Conservation (phyloP, 1,284 basidiomycete species). For the Boletus hoseneyae region DNA sequence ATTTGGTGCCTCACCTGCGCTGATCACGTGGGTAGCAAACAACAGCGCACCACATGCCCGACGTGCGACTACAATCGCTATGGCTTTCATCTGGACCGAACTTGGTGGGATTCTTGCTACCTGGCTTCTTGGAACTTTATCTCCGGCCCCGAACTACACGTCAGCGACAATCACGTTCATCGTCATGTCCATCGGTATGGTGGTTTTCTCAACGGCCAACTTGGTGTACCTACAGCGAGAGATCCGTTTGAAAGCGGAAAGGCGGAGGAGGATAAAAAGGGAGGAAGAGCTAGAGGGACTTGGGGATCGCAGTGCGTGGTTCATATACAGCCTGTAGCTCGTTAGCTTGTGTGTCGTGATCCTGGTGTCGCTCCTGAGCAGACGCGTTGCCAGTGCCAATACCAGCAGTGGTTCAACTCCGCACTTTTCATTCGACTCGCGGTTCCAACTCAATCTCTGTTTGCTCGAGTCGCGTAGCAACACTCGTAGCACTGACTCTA, state of each 20-base stretch:
- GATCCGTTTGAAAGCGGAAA: conserved; percentile 22
- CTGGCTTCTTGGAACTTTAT: conserved; percentile 47
- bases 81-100: conserved; percentile 49
- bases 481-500: too few relatives aligned
- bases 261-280: conserved; percentile 7
- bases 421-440: too few relatives aligned
- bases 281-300: conserved; percentile 20
- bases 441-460: too few relatives aligned
- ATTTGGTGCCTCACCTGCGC: conserved; percentile 38
- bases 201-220: too few relatives aligned
- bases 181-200: neutral
- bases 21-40: conserved; percentile 52
- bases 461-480: too few relatives aligned
- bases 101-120: conserved; percentile 52
- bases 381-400: too few relatives aligned
- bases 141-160: conserved; percentile 43
- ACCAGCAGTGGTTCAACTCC: too few relatives aligned
- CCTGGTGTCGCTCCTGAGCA: too few relatives aligned
- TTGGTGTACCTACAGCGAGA: conserved; percentile 19
- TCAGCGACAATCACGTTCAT: conserved; percentile 38
- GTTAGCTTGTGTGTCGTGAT: neutral
- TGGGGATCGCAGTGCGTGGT: conserved; percentile 33
- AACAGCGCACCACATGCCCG: conserved; percentile 55
- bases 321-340: conserved; percentile 26
- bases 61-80: conserved; percentile 51